Evolutionary conservation across 768 basidiomycete species (phyloP), one percentile per base, ranked within the genome.

Genomic region (Boletus sp.): DNA sequence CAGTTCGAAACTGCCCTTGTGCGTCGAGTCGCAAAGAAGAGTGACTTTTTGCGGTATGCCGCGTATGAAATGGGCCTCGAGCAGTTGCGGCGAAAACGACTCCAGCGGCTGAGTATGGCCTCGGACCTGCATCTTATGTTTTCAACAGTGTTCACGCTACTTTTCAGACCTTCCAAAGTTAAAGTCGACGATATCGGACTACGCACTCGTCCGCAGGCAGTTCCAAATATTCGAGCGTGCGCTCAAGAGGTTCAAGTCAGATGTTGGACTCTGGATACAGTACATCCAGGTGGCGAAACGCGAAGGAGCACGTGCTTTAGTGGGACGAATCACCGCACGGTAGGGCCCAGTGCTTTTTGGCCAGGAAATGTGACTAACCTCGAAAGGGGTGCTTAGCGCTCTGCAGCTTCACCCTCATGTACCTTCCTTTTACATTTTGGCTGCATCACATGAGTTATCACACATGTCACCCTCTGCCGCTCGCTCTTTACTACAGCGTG

Each of bases 191-290:
- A 75, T 92, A 51, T 93, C 90, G 8, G 88, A 90, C 70, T 92
- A 88, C 62, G 88, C 92, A 4, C 81, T 97, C 50, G 88, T 90
- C 29, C 81, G 88, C 56, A 72, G 93, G 61, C 88, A 93, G 64
- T 87, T 92, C 68, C 87, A 91, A 57, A 92, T 96, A 53, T 93
- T 96, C 61, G 92, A 96, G 69, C 83, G 94, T 19, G 94, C 91
- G 2, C 77, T 94, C 21, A 85, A 82, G 67, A 89, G 87, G 64
- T 97, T 98, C 81, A 92, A 91, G 63, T 80, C 80, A 10, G 94
- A 98, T 67, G 78, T 96, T 6, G 84, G 79, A 4, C 78, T 95
- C 9, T 98, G 94, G 94, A 74, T 90, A 45, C 87, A 94, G 59
- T 97, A 96, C 66, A 84, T 95, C 45, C 79, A 90, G 53, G 79